These are phyloP conservation scores for Cinnamomum chago DNA, from an alignment of 164 flowering plant genomes.

Conservation along the genomic window DNA sequence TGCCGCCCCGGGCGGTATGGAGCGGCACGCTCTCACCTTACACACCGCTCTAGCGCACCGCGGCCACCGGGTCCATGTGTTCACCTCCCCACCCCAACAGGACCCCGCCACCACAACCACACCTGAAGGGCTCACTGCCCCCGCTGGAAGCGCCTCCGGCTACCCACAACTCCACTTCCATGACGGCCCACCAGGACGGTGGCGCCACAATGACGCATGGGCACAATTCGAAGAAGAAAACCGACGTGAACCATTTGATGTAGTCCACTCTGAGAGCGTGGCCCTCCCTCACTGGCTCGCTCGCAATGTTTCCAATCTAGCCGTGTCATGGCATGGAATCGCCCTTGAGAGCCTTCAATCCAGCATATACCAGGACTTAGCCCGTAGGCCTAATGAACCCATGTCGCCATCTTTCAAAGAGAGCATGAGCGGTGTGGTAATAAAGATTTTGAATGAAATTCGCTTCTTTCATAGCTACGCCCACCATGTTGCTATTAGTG, in stretches of 20 bases:
- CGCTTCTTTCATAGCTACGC: conserved; percentile 68
- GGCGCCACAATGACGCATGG: conserved; percentile 77
- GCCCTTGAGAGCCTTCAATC: conserved; percentile 80
- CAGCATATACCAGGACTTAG: conserved; percentile 62
- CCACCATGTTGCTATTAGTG: conserved; percentile 83
- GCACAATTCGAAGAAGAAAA: conserved; percentile 50
- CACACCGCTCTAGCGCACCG: conserved; percentile 58
- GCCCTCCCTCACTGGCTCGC: conserved; percentile 81
- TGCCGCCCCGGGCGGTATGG: conserved; percentile 84
- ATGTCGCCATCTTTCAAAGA: conserved; percentile 42
- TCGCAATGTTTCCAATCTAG: conserved; percentile 54
- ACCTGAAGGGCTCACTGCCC: background rate
- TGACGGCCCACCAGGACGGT: conserved; percentile 54
- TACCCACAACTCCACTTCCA: conserved; percentile 51
- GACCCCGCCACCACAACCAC: background rate
- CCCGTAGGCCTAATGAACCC: conserved; percentile 45
- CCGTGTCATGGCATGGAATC: conserved; percentile 85
- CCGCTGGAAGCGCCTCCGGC: background rate
- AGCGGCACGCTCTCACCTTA: conserved; percentile 77
- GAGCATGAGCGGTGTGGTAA: conserved; percentile 44
- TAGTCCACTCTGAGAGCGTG: conserved; percentile 86
- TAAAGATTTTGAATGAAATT: conserved; percentile 65
- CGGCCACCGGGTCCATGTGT: conserved; percentile 69
- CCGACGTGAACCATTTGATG: conserved; percentile 50
- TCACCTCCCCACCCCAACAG: conserved; percentile 44